Evolutionary conservation across 139 green algal genomes (phyloP), one percentile per base, ranked within the genome.

Genomic region (Micromonas pusilla): DNA sequence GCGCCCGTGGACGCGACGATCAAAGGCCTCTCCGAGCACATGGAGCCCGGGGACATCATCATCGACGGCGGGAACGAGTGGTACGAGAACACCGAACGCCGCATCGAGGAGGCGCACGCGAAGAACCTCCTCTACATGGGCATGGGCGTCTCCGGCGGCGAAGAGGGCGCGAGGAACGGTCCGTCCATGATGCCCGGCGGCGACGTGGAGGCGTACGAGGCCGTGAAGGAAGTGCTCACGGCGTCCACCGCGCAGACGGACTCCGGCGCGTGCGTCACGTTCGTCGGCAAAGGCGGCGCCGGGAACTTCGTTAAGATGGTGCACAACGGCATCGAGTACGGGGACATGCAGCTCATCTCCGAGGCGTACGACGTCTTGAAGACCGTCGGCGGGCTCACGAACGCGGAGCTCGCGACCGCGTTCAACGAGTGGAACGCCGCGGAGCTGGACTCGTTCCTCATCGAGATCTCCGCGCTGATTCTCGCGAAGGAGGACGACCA

Each of bases 231-330:
- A 52, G 93, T 99, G 62, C 88, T 99, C 37, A 85, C 89, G 68
- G 96, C 96, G 86, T 92, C 97, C 52, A 90, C 92, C 19, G 96
- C 96, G 0, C 94, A 98, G 83, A 96, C 97, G 30, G 88, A 98
- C 64, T 89, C 96, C 79, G 94, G 94, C 19, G 87, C 95, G 0
- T 98, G 95, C 80, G 92, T 97, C 1, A 98, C 89, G 52, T 95
- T 96, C 86, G 87, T 97, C 52, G 93, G 93, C n/a, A 75, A 84
- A 1, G 93, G 93, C 36, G 92, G 92, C 54, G 72, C 91, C 3
- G 96, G 96, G 65, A 98, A 99, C 88, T 99, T 93, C 76, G 96
- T 99, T 13, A 99, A 99, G 91, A 99, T 99, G 96, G 93, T 99
- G 75, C 96, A 99, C 91, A 99, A 99, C 83, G 96, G 96, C 82